A percentile compares a stretch with the other conserved stretches of the same genome.
Conservation (phyloP, 148 eudicot species). For the Gaultheria prostrata region DNA sequence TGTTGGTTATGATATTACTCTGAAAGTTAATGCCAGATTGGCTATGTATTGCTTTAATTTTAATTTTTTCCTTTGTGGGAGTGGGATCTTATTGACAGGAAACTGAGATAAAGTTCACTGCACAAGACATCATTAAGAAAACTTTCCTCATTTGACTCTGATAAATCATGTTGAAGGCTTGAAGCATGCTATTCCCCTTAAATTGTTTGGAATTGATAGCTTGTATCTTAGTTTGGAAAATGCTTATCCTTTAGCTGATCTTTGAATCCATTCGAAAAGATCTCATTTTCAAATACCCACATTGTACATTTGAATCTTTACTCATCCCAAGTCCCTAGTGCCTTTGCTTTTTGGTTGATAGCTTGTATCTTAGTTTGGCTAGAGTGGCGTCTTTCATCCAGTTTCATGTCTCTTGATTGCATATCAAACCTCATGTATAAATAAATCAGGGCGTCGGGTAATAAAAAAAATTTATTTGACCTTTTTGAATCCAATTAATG, state of each 20-base stretch:
- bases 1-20: background rate
- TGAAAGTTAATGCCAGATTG: background rate
- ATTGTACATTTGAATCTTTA: background rate
- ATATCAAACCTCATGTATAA: background rate
- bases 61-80: background rate
- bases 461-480: background rate
- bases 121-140: background rate
- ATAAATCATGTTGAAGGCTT: background rate
- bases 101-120: background rate
- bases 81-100: background rate
- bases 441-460: background rate
- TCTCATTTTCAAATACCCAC: background rate
- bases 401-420: conserved; percentile 12
- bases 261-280: background rate
- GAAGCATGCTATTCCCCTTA: background rate
- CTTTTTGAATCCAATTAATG: background rate
- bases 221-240: background rate
- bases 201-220: background rate
- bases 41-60: background rate
- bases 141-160: background rate
- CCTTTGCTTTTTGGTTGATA: background rate
- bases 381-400: background rate
- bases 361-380: background rate
- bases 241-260: background rate
- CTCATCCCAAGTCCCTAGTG: background rate